Base-by-base conservation (phyloP, 169 alveolate genomes). In the Amoebophrya sp. region DNA sequence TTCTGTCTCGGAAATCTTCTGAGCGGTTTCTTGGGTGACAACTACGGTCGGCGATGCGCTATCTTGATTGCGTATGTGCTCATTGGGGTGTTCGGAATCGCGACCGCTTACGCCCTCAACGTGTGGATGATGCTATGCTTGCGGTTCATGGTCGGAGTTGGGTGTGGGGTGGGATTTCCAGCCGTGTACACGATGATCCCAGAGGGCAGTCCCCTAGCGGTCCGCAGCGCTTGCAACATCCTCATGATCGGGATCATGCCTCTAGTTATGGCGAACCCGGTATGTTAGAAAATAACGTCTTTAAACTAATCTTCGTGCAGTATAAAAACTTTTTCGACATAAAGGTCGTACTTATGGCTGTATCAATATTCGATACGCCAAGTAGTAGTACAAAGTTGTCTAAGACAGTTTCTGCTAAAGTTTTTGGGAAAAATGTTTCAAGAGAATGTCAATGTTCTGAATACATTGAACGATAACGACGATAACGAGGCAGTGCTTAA, bases 71-170 rank as follows among this genome's bases (percentile, higher is more conserved):
- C 92, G n/a, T 90, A 90, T 23, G 24, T 90, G 34, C 34, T 41
- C n/a, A 90, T 41, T 41, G 92, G 78, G n/a, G 78, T 33, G 12
- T 90, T 90, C 38, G 92, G 92, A 41, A n/a, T 90, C 24, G 92
- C 92, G 41, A 65, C 83, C 39, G 83, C 83, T 6, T 65, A 65
- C 83, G 83, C 83, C 2, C 39, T 65, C 39, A 26, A 65, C 26
- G 83, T 36, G 33, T 1, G 10, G 38, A 12, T 6, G 38, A 65
- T 65, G 83, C 18, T 65, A 1, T 65, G 2, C 33, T 36, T 65
- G 36, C 83, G 83, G 10, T 65, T 65, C 33, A 1, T 65, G 33
- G 83, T 65, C 26, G 83, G 83, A 29, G 83, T 65, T 36, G 83
- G 83, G 33, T 65, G 83, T 36, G 83, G 83, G 83, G 26, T 65